Evolutionary conservation across 192 early-diverging fungal species (phyloP), one percentile per base, ranked within the genome.

Genomic region (Entomortierella chlamydospora): DNA sequence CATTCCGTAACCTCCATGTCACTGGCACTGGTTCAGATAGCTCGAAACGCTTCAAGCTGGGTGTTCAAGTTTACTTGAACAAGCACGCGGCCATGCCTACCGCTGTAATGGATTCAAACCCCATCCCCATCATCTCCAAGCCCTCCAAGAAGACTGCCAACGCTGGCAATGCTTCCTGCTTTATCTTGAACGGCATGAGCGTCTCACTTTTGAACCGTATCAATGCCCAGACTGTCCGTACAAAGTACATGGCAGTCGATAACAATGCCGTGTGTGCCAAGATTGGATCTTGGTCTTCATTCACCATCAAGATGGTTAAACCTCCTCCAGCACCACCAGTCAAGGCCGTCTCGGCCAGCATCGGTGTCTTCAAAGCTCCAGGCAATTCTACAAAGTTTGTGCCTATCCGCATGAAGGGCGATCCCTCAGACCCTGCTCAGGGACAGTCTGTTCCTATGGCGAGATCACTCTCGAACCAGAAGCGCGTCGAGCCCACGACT

Each of bases 61-160:
- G 89, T 37, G 81, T 95, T 30, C 88, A 91, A 33, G 72, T 89
- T 33, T 86, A 83, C 51, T 73, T 82, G 82, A 68, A 86, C 85
- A 74, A 81, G 25, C 61, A 23, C 47, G 47, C 80, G 45, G 34
- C 12, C 62, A 71, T 64, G 63, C 83, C 87, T n/a, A 90, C 88
- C 49, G 88, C 87, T 7, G 85, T 84, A 15, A 89, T 94, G 39
- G 88, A 92, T 66, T 93, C 93, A 11, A 83, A 85, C 34, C 90
- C 93, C 9, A 91, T 98, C 57, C 83, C 88, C 20, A 94, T 96
- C 60, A 95, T 98, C 47, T 96, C 95, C 54, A 98, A 98, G 83
- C 95, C 96, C 15, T 94, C 92, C 51, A 96, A 95, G 80, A 97
- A 96, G 83, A 94, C 93, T 1, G 91, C 93, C 57, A 95, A 93